A percentile compares a stretch with the other conserved stretches of the same genome.
Evolutionary conservation across 73 alveolate species (phyloP).

Genomic region (Tetrahymena thermophila): DNA sequence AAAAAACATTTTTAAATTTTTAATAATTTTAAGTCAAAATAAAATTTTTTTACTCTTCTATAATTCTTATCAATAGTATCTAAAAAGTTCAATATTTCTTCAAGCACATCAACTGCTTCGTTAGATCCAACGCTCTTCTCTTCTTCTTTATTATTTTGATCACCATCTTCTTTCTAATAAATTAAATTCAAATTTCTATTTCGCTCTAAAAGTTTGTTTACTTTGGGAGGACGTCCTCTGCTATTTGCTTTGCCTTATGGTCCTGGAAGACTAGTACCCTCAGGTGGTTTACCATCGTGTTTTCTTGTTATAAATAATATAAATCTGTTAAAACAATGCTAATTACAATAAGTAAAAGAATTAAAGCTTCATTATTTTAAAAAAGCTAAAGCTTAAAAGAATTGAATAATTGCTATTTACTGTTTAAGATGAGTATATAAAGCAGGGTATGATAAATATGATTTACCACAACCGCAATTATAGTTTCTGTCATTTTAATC

Average conservation of each 20-base stretch:
- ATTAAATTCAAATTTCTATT: not conserved
- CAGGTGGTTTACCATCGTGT: constrained; percentile 33
- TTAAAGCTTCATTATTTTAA: not conserved
- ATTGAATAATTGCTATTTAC: not conserved
- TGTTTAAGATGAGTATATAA: constrained; percentile 90
- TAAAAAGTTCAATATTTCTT: constrained; percentile 26
- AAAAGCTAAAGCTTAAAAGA: not conserved
- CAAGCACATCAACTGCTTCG: constrained; percentile 31
- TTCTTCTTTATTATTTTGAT: constrained; percentile 13
- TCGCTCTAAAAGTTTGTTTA: not conserved
- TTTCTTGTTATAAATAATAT: not conserved
- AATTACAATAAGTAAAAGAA: not conserved
- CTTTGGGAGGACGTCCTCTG: constrained; percentile 44
- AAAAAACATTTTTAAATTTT: too few relatives aligned
- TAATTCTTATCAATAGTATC: constrained; percentile 19
- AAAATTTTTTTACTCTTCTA: not conserved
- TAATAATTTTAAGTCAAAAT: not conserved
- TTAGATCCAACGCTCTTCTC: constrained; percentile 16
- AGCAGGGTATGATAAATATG: constrained; percentile 91
- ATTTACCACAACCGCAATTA: constrained; percentile 96
- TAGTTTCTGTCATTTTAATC: constrained; percentile 86
- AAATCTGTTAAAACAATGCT: not conserved
- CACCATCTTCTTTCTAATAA: not conserved
- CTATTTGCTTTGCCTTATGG: not conserved
- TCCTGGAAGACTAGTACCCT: constrained; percentile 30